Conservation (phyloP, 2,329 filamentous ascomycete genomes). For the Penicillium sp. region DNA sequence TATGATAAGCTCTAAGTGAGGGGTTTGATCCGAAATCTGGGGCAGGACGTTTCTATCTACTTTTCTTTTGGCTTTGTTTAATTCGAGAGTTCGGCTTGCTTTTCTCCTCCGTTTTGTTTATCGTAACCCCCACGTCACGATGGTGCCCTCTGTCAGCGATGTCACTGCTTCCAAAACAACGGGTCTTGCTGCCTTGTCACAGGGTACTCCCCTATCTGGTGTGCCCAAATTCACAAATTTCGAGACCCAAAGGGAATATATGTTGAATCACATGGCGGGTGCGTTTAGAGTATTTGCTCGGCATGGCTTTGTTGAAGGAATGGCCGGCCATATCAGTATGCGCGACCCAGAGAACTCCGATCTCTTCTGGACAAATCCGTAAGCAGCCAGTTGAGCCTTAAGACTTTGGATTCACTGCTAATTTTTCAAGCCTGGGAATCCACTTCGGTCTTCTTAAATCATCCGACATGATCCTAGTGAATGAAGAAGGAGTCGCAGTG, state of each 20-base stretch:
- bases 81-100: too few species aligned
- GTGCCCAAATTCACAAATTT: neutral
- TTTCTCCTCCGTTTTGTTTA: too few species aligned
- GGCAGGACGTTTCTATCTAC: too few species aligned
- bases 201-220: too few species aligned
- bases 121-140: too few species aligned
- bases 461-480: slow-evolving; percentile 48
- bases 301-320: slow-evolving; percentile 19
- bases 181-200: too few species aligned
- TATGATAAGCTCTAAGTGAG: too few species aligned
- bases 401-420: neutral
- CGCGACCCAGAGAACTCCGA: slow-evolving; percentile 37
- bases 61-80: too few species aligned
- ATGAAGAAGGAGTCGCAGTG: slow-evolving; percentile 46
- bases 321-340: slow-evolving; percentile 48
- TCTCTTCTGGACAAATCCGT: slow-evolving; percentile 43
- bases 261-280: slow-evolving; percentile 44
- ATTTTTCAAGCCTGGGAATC: slow-evolving; percentile 30
- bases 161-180: too few species aligned
- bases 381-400: neutral
- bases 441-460: slow-evolving; percentile 49
- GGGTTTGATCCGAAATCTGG: too few species aligned
- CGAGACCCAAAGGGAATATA: neutral
- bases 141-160: too few species aligned
- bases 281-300: slow-evolving; percentile 35